Base-by-base conservation (phyloP, 495 filamentous ascomycete species). In the Margaritispora aquatica region DNA sequence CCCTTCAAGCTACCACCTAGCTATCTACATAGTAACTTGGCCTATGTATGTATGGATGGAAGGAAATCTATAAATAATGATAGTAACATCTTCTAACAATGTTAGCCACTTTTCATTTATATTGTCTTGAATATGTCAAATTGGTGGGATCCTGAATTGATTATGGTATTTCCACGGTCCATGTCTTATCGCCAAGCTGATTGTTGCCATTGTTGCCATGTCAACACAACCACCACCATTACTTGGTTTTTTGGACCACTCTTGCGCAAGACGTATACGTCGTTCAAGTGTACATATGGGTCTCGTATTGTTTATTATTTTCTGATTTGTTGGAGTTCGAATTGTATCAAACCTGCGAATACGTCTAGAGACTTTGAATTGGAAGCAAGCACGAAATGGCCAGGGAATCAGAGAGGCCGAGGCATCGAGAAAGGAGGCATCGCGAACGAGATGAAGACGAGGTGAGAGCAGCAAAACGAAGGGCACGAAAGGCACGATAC, bases 401-500 rank as follows among this genome's bases (percentile, higher is more conserved):
- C 36, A 46, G 58, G 22, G 67, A 69, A 48, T 63, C 69, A 19
- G 44, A 55, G 54, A 55, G 58, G 19, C 51, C 26, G 51, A 57
- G 49, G 59, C 36, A 26, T 34, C 55, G 65, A 57, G 65, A 65
- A 19, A 51, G 66, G 57, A 56, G 19, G 13, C 58, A 61, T 38
- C 54, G 26, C 10, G 54, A 59, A n/a, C 38, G 38, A n/a, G 34
- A 61, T 15, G 31, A 34, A 17, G 46, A 54, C 2, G 55, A 50
- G 46, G 46, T 61, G 26, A 36, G 20, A 51, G 56, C 55, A 38
- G 26, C 58, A 34, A 55, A 48, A 17, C 44, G 57, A 53, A 64
- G 47, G 20, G 51, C 68, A 59, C 62, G 70, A 66, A 65, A 68
- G 70, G 26, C 63, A 58, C 41, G 65, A 70, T 50, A 51, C 55